These are phyloP conservation scores for Coemansia sp. DNA, from an alignment of 192 early-diverging fungal genomes.

Conservation along the genomic window DNA sequence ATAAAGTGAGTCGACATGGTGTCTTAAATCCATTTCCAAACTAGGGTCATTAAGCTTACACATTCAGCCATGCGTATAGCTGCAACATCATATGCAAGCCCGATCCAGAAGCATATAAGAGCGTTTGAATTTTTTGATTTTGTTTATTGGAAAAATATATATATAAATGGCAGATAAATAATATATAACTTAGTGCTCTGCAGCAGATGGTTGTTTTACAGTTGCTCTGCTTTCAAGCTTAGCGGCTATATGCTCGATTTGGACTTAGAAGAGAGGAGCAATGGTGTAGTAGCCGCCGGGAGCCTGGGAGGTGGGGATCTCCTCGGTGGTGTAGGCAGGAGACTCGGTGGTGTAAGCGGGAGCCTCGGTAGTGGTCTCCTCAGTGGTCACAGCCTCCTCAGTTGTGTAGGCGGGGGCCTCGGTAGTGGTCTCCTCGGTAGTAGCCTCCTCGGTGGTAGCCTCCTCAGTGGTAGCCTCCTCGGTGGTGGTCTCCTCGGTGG, in stretches of 20 bases:
- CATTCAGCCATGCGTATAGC: no score
- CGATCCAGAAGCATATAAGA: no score
- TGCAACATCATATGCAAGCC: no score
- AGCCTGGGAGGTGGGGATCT: not conserved
- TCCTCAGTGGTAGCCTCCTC: not conserved
- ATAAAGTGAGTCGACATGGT: not conserved
- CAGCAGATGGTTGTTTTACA: not conserved
- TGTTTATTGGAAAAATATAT: not conserved
- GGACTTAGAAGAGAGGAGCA: constrained; percentile 36
- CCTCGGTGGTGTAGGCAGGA: constrained; percentile 13
- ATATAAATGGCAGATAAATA: not conserved
- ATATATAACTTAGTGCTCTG: not conserved
- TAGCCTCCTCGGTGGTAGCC: not conserved
- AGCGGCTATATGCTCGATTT: no score
- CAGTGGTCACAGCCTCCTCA: not conserved
- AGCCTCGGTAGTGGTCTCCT: constrained; percentile 2
- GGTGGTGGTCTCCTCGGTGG: constrained; percentile 3
- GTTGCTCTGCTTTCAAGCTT: not conserved
- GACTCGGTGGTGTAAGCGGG: not conserved
- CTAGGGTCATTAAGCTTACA: no score
- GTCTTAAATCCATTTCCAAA: not conserved
- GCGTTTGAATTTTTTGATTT: no score
- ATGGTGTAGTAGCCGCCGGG: constrained; percentile 25
- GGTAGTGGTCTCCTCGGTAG: constrained; percentile 4
- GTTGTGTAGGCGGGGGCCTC: constrained; percentile 15